Evolutionary conservation across 2,329 filamentous ascomycete species (phyloP), one percentile per base, ranked within the genome.

Genomic region (Pseudogymnoascus sp.): DNA sequence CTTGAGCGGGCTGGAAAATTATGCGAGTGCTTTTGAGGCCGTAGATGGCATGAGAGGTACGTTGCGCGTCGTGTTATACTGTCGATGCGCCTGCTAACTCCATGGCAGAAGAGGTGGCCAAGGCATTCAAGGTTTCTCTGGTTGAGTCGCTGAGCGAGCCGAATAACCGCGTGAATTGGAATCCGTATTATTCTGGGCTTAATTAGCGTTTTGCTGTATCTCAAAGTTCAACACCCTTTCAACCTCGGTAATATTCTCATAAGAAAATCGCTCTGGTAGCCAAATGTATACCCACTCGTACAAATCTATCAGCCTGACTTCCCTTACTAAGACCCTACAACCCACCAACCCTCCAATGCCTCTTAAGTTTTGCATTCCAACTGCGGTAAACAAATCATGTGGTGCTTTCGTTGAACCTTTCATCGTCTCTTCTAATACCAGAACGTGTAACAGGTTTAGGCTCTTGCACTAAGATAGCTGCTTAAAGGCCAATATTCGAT

Each of bases 41-140:
- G n/a, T 60, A 23, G 58, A 60, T 60, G 58, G 58, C 9, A 60
- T 60, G 58, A 39, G 58, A 41, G 58, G 58, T 60, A 41, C 19
- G 58, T 23, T 25, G 8, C 35, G 6, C 22, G 6, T 22, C 11
- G 28, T 60, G 35, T 14, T 39, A 25, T 25, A 14, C 5, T 38
- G 19, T 25, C n/a, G n/a, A 3, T 16, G 12, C 11, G 12, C 22
- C 6, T 60, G 19, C 58, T 60, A 23, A 60, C 7, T 11, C 58
- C 2, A 19, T 38, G 7, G 5, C 19, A 60, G 58, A 60, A 14
- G 58, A 60, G 38, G 58, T 60, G n/a, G 33, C 33, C 5, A 60
- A 60, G 33, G 58, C 58, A 2, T 60, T 60, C 49, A 55, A 55
- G n/a, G 28, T 55, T 3, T 55, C 28, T 11, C 28, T 55, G 16